These are phyloP conservation scores for Pichia insulana DNA, from an alignment of 805 yeast genomes.

Conservation along the genomic window DNA sequence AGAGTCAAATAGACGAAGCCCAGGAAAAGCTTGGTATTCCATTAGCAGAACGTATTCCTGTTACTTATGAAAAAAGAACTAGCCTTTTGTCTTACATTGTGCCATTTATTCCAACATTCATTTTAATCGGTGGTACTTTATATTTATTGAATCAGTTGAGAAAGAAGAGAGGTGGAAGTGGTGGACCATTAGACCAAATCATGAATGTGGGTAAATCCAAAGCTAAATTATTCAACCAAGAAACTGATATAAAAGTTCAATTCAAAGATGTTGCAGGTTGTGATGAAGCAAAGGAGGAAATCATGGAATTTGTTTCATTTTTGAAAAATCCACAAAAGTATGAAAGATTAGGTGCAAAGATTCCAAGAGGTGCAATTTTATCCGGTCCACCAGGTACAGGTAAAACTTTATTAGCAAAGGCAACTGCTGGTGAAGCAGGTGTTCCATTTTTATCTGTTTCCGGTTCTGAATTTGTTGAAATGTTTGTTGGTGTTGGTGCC, in stretches of 20 bases:
- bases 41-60: conserved; percentile 65
- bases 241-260: conserved; percentile 78
- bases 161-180: conserved; percentile 38
- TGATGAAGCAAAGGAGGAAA: conserved; percentile 93
- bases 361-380: conserved; percentile 95
- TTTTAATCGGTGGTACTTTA: conserved; percentile 82
- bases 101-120: conserved; percentile 80
- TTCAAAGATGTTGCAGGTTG: conserved; percentile 97
- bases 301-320: conserved; percentile 95
- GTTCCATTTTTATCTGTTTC: conserved; percentile 94
- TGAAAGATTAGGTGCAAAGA: conserved; percentile 90
- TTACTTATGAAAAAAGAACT: conserved; percentile 67
- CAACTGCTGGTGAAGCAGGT: conserved; percentile 99
- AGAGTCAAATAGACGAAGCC: conserved; percentile 64
- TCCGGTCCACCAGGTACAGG: conserved; percentile 99
- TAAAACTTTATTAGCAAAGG: conserved; percentile 92
- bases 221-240: conserved; percentile 86
- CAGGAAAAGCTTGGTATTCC: conserved; percentile 63
- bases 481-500: conserved; percentile 99
- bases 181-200: conserved; percentile 75
- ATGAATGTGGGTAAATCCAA: conserved; percentile 82
- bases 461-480: conserved; percentile 96
- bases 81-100: conserved; percentile 52
- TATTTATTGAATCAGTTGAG: conserved; percentile 39
- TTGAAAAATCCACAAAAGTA: conserved; percentile 84